Conservation (phyloP, 2,329 filamentous ascomycete species). For the Sarocladium strictum region DNA sequence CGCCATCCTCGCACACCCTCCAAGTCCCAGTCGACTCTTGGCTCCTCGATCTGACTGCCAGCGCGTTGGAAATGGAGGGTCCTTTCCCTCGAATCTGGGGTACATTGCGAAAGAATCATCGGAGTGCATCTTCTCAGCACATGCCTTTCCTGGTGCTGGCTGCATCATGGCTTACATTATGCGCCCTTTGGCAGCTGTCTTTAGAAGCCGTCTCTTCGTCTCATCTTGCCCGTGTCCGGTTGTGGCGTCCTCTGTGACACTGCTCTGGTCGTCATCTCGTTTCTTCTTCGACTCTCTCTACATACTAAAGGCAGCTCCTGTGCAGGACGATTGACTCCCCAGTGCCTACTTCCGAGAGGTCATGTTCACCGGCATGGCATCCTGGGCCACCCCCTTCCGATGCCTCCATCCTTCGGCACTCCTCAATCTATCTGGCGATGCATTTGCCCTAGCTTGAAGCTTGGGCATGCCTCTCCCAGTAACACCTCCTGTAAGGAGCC, state of each 20-base stretch:
- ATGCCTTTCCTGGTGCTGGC: background rate
- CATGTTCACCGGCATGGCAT: too few species aligned
- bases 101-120: conserved; percentile 1
- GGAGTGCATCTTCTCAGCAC: background rate
- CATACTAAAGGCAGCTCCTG: too few species aligned
- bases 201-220: background rate
- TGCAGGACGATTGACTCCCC: too few species aligned
- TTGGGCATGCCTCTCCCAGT: too few species aligned
- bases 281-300: background rate
- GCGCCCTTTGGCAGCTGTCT: background rate
- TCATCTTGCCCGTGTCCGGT: too few species aligned
- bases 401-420: background rate
- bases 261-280: background rate
- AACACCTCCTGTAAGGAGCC: too few species aligned
- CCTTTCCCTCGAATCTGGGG: conserved; percentile 5
- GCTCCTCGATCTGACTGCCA: background rate
- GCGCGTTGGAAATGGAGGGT: background rate
- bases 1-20: background rate
- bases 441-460: background rate
- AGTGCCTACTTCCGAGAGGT: too few species aligned
- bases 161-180: background rate
- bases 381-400: background rate
- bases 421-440: background rate
- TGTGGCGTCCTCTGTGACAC: background rate
- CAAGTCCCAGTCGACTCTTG: background rate